Base-by-base conservation (phyloP, 1,284 basidiomycete species). In the Sporisorium scitamineum region DNA sequence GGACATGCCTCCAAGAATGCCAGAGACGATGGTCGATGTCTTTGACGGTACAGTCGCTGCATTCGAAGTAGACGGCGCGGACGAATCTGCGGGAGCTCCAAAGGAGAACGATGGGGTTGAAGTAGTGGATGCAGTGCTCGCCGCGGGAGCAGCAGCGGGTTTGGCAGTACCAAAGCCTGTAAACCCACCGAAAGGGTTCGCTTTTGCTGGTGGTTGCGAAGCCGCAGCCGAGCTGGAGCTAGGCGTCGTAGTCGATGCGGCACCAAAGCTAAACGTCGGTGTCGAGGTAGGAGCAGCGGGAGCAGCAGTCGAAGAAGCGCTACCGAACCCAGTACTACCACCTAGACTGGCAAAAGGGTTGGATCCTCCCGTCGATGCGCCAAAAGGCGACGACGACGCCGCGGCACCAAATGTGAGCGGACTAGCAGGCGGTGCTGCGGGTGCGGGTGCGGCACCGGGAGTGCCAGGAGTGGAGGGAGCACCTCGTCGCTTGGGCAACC, bases 141-240 rank as follows among this genome's bases (percentile, higher is more conserved):
- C 47, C 4, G 70, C 37, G 7, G 70, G 34, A 29, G 63, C 20
- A 34, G 51, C 31, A 20, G 48, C 61, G 32, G 65, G 51, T 34
- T 66, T 71, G 26, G 60, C 70, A 29, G 66, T 59, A 16, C 62
- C 61, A 13, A 67, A 62, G 7, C 65, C 66, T 2, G 62, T 52
- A 53, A 75, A 62, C 31, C 61, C 60, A n/a, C 62, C 67, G 22
- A 75, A 70, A 3, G 72, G 67, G 31, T 75, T 70, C 2, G 63
- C 52, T 29, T 55, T 65, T 10, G 72, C 48, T 27, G 59, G 58
- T 20, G 50, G 54, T 37, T 58, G 52, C 13, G 68, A 57, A n/a
- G 39, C 9, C 5, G 44, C 18, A 18, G 67, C 11, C 34, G 39
- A 9, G 31, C 14, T 51, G 2, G 58, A 37, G 39, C 51, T 53